Evolutionary conservation across 306 rosid species (phyloP), one percentile per base, ranked within the genome.

Genomic region (Quercus rubra): DNA sequence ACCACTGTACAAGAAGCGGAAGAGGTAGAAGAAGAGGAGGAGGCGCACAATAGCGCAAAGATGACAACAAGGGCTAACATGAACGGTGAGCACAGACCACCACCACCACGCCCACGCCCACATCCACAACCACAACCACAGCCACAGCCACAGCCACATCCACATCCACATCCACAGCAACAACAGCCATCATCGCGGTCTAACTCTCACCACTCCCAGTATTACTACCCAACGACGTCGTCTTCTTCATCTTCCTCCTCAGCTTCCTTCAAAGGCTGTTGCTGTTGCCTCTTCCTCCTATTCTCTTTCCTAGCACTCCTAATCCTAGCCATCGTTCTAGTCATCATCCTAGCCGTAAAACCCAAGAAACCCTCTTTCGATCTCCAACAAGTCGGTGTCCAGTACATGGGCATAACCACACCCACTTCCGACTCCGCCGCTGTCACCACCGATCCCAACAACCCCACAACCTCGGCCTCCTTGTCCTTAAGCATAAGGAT

Each of bases 361-460:
- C 99, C 99, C 4, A 95, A 92, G 70, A 95, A 95, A 83, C 99
- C 99, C 5, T 97, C 91, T 64, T 95, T 95, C 87, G 96, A 95
- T 87, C 99, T 95, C 55, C 94, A 92, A 23, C 94, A 90, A 62
- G 98, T 95, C 4, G 92, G 88, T 0, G 97, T 95, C 1, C 99
- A 95, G 57, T 95, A 89, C 85, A 80, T 95, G 92, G 95, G 93
- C 59, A 92, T 92, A 66, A 77, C 87, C 79, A 74, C 93, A 0
- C 87, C 92, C 77, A 76, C 70, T 58, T 80, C 73, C 58, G 5
- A 84, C 75, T 25, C 78, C 14, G 2, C 83, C 33, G 1, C 83
- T 73, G 3, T 80, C 20, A 56, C 80, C 54, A 17, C 78, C 41
- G 28, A 70, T 63, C 81, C 79, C 28, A 71, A 38, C 9, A 23